Base-by-base conservation (phyloP, 1,139 yeast species). In the Diutina mesorugosa region DNA sequence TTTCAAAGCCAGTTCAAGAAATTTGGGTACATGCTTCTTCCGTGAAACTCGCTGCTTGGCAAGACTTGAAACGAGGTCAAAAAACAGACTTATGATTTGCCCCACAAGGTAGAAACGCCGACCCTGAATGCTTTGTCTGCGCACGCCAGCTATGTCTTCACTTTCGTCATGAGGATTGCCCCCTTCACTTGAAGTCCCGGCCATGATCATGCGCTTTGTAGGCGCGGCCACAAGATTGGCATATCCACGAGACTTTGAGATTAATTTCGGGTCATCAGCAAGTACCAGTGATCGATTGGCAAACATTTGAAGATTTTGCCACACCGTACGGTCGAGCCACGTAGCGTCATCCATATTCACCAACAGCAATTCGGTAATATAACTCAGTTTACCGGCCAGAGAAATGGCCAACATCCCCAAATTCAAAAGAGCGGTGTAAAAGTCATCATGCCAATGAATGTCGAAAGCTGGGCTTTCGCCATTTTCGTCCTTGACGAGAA, bases 341-440 rank as follows among this genome's bases (percentile, higher is more conserved):
- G 90, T 85, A n/a, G 72, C 70, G 6, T 68, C 66, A 16, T 81
- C 81, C 32, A 78, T 66, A 0, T 70, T 68, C 3, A 86, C 70
- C n/a, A 76, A 65, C 47, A 82, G 73, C 28, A 80, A 71, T 62
- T 85, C 90, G 51, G 81, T 77, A 46, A 84, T 77, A 65, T 84
- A 86, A 59, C 87, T 82, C 18, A 84, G 80, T 59, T 78, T 79
- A 2, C 88, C 85, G 0, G 88, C 85, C 60, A 85, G 82, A 9
- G 85, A 80, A 46, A 85, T 76, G 6, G 88, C 83, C 56, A 85
- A 72, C 57, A 80, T 73, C 0, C 90, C 90, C 55, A 83, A 67
- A 61, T 81, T 81, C 62, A 81, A 72, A 57, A 84, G 68, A 0
- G 84, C 80, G 0, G 85, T 75, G 65, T 83, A 83, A 63, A 86